Evolutionary conservation across 495 filamentous ascomycete species (phyloP).

Genomic region (Oidiodendron maius): DNA sequence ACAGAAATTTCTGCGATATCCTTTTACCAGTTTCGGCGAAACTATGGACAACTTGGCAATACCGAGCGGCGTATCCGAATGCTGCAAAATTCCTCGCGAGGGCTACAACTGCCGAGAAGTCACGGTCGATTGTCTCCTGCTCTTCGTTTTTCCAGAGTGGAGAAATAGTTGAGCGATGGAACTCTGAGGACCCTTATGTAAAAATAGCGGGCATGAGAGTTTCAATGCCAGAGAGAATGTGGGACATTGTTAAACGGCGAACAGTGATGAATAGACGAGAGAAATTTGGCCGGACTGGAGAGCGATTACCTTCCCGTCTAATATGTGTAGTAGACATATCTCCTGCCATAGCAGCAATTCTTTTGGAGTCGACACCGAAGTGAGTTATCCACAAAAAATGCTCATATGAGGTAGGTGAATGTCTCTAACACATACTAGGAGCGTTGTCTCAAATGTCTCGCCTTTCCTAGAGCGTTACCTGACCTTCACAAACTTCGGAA

Average conservation of each 20-base stretch:
- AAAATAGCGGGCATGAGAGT: neutral
- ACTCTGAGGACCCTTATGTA: neutral
- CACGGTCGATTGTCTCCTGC: neutral
- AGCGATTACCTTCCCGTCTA: neutral
- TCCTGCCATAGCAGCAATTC: neutral
- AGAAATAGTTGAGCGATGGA: neutral
- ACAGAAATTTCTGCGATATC: neutral
- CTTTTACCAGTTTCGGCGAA: neutral
- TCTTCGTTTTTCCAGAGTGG: neutral
- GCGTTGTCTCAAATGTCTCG: neutral
- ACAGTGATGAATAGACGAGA: neutral
- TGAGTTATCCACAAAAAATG: neutral
- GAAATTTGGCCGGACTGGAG: neutral
- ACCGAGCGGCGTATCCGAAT: neutral
- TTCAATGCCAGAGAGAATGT: neutral
- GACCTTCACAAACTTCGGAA: neutral
- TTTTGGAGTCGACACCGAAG: neutral
- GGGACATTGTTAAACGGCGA: neutral
- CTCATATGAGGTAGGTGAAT: neutral
- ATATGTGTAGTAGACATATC: neutral
- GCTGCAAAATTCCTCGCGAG: neutral
- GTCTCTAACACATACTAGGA: neutral
- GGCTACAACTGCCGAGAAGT: neutral
- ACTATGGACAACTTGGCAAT: neutral
- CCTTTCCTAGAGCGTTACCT: neutral